Conservation (phyloP, 1,284 basidiomycete species). For the Sporisorium graminicola region DNA sequence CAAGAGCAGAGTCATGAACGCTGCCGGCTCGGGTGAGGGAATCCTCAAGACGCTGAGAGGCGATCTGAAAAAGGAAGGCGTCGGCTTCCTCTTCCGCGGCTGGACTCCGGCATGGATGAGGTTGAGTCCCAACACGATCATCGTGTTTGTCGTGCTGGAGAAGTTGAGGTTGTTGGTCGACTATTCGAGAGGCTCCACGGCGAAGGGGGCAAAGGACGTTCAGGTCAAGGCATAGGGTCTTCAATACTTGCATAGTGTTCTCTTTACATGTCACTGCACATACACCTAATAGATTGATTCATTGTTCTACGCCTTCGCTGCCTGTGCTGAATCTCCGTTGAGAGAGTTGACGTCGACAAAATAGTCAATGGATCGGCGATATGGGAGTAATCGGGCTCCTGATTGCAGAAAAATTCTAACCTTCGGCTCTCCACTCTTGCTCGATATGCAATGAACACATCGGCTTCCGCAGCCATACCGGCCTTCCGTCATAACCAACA, state of each 20-base stretch:
- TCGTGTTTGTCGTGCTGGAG: constrained; percentile 66
- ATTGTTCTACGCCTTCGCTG: neutral
- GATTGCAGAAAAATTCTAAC: constrained; percentile 4
- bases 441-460: constrained; percentile 1
- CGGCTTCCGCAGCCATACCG: neutral
- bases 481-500: constrained; percentile 9
- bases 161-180: constrained; percentile 62
- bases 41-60: constrained; percentile 48
- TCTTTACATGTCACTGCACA: neutral
- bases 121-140: constrained; percentile 66
- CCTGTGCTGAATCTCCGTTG: neutral
- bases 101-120: constrained; percentile 74
- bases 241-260: neutral
- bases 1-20: constrained; percentile 73
- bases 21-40: constrained; percentile 36
- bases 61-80: constrained; percentile 69
- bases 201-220: neutral
- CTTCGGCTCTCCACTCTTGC: constrained; percentile 9
- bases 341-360: neutral
- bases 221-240: constrained; percentile 17
- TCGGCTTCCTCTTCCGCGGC: constrained; percentile 73
- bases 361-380: neutral
- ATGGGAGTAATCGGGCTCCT: neutral
- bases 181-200: constrained; percentile 23
- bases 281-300: neutral